Evolutionary conservation across 257 asterid species (phyloP).

Genomic region (Coffea canephora): DNA sequence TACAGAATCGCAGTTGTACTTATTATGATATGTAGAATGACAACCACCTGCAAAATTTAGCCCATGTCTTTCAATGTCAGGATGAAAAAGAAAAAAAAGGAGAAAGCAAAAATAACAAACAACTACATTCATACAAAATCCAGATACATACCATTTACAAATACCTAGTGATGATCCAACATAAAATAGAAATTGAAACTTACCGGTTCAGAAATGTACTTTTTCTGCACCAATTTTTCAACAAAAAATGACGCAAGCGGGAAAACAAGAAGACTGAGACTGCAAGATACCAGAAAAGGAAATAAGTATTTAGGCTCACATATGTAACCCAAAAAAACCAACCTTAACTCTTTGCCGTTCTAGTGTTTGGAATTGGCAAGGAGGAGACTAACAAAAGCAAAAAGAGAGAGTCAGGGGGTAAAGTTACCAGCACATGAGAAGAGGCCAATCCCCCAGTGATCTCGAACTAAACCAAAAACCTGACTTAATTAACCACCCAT

Average conservation of each 20-base stretch:
- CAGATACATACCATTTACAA: not conserved
- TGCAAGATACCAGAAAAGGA: constrained; percentile 33
- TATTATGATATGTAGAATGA: constrained; percentile 63
- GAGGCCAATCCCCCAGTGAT: constrained; percentile 94
- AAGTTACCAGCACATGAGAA: constrained; percentile 88
- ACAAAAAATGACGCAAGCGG: constrained; percentile 81
- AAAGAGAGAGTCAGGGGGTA: constrained; percentile 11
- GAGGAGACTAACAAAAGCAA: not conserved
- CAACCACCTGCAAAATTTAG: constrained; percentile 58
- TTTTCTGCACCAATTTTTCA: constrained; percentile 62
- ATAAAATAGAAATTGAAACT: constrained; percentile 29
- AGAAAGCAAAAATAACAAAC: not conserved
- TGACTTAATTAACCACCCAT: constrained; percentile 83
- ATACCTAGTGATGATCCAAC: not conserved
- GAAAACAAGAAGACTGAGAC: constrained; percentile 78
- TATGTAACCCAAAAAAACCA: not conserved
- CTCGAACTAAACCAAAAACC: constrained; percentile 93
- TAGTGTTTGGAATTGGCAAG: not conserved
- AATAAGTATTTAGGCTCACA: not conserved
- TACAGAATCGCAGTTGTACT: constrained; percentile 64
- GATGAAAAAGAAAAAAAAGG: constrained; percentile 4
- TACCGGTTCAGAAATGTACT: constrained; percentile 61
- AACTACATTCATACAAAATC: not conserved
- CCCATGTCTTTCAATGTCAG: not conserved
- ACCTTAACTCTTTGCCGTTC: not conserved